These are phyloP conservation scores for Trebouxia sp. DNA, from an alignment of 139 green algal genomes.

Conservation along the genomic window DNA sequence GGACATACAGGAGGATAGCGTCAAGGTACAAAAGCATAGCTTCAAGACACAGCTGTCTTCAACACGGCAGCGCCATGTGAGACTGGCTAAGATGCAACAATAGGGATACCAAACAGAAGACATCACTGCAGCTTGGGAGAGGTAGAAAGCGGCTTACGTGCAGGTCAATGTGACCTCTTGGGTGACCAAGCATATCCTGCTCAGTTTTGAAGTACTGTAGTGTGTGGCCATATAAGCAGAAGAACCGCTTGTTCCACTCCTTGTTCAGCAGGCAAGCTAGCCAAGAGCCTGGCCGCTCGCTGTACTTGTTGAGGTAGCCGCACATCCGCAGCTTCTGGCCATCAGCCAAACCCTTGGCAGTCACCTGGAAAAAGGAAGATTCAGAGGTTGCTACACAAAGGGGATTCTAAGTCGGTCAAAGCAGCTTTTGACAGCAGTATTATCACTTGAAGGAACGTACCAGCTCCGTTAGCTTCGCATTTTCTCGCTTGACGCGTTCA, in stretches of 20 bases:
- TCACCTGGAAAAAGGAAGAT: not conserved
- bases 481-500: not conserved
- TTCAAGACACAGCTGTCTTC: not conserved
- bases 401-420: not conserved
- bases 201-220: conserved; percentile 60
- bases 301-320: conserved; percentile 13
- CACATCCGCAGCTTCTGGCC: not conserved
- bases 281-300: conserved; percentile 1
- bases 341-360: not conserved
- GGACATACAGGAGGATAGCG: not conserved
- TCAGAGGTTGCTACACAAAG: not conserved
- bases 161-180: conserved; percentile 52
- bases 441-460: not conserved
- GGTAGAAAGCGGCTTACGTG: conserved; percentile 29
- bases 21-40: not conserved
- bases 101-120: too few relatives aligned
- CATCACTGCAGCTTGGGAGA: not conserved
- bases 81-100: too few relatives aligned
- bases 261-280: conserved; percentile 12
- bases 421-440: not conserved
- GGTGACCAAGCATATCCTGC: conserved; percentile 46
- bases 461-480: not conserved
- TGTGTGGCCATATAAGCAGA: conserved; percentile 45
- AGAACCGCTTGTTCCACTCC: conserved; percentile 55
- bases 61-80: too few relatives aligned